Conservation (phyloP, 176 grass and related monocot species). For the Ensete ventricosum region DNA sequence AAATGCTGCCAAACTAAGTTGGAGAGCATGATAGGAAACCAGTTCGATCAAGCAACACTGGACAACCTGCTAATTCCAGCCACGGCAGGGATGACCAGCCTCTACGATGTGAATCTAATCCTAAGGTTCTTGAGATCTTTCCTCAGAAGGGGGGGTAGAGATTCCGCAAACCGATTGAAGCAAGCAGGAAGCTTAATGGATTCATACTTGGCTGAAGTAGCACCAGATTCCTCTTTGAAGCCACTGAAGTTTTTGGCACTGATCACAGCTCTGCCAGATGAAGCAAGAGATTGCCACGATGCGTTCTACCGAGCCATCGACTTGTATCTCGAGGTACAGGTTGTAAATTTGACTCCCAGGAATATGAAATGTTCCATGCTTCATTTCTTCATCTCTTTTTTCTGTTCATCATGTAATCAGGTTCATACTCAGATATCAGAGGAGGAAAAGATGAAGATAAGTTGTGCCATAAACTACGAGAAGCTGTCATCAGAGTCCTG, state of each 20-base stretch:
- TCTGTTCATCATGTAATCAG: slow-evolving; percentile 16
- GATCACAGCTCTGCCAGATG: slow-evolving; percentile 44
- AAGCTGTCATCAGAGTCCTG: slow-evolving; percentile 85
- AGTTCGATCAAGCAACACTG: slow-evolving; percentile 72
- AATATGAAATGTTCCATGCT: neutral
- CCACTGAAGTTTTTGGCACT: slow-evolving; percentile 57
- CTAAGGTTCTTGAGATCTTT: slow-evolving; percentile 64
- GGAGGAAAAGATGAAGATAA: slow-evolving; percentile 89
- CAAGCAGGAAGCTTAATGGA: slow-evolving; percentile 60
- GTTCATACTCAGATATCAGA: slow-evolving; percentile 56
- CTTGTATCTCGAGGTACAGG: slow-evolving; percentile 72
- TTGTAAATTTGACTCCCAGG: neutral
- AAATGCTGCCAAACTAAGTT: slow-evolving; percentile 29
- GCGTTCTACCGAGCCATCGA: slow-evolving; percentile 76
- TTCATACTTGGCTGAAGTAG: slow-evolving; percentile 79
- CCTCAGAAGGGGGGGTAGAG: slow-evolving; percentile 19
- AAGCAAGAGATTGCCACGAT: slow-evolving; percentile 78
- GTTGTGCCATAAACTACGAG: slow-evolving; percentile 69
- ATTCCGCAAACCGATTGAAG: slow-evolving; percentile 35
- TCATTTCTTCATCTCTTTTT: neutral
- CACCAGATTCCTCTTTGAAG: slow-evolving; percentile 62
- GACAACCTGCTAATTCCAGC: slow-evolving; percentile 80
- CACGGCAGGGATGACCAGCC: slow-evolving; percentile 27
- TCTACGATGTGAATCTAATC: slow-evolving; percentile 69
- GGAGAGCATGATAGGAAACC: slow-evolving; percentile 66